A percentile compares a stretch with the other conserved stretches of the same genome.
Conservation (phyloP, 176 grass and related monocot species). For the Bolboschoenus planiculmis region DNA sequence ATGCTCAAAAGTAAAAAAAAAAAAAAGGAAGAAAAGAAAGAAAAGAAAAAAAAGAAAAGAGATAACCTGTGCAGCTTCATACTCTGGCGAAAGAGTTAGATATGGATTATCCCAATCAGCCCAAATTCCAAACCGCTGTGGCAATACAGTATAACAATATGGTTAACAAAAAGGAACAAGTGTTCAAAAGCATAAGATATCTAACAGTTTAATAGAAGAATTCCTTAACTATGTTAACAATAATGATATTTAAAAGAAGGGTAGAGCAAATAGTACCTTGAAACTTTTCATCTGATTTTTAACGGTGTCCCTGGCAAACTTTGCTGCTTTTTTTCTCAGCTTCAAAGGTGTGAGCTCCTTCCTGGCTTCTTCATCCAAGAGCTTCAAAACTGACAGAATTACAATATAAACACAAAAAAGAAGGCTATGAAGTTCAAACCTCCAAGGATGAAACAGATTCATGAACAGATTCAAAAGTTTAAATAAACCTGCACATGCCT, state of each 20-base stretch:
- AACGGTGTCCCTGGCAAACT: slow-evolving; percentile 92
- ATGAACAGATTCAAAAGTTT: slow-evolving; percentile 1
- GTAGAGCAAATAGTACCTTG: slow-evolving; percentile 48
- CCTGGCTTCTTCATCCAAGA: slow-evolving; percentile 81
- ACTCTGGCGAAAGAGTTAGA: slow-evolving; percentile 81
- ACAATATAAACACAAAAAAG: background rate
- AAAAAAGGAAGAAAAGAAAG: background rate
- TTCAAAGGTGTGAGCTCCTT: slow-evolving; percentile 73
- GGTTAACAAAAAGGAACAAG: background rate
- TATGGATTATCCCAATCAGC: slow-evolving; percentile 95
- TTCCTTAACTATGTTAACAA: background rate
- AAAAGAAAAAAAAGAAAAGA: background rate
- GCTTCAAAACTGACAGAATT: slow-evolving; percentile 79
- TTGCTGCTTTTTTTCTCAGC: slow-evolving; percentile 92
- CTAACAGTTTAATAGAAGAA: background rate
- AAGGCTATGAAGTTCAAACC: slow-evolving; percentile 10
- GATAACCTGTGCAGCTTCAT: slow-evolving; percentile 96
- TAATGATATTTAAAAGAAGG: background rate
- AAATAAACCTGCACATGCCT: slow-evolving; percentile 56
- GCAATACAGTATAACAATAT: slow-evolving; percentile 4
- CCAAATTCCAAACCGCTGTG: slow-evolving; percentile 84
- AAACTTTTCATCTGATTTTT: slow-evolving; percentile 95
- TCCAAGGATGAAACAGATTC: background rate
- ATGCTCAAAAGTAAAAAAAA: slow-evolving; percentile 6
- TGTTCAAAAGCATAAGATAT: background rate